Conservation (phyloP, 1,284 basidiomycete genomes). For the Amylostereum chailletii region DNA sequence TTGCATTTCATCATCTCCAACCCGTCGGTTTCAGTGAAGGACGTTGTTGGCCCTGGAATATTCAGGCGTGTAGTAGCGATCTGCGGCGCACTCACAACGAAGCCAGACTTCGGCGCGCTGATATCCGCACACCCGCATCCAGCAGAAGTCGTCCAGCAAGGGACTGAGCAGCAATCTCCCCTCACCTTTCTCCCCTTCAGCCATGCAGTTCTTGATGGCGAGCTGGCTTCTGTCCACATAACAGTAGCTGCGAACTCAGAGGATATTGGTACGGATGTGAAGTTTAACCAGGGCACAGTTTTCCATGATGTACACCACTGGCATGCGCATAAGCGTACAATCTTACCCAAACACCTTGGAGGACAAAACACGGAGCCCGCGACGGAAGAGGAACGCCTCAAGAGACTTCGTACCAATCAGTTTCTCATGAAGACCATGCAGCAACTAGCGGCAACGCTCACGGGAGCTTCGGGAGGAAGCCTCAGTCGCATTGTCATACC, state of each 20-base stretch:
- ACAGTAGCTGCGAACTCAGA: slow-evolving; percentile 17
- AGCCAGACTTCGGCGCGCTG: neutral
- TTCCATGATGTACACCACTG: slow-evolving; percentile 51
- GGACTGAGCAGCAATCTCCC: too few species aligned
- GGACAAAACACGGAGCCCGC: slow-evolving; percentile 27
- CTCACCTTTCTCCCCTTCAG: slow-evolving; percentile 38
- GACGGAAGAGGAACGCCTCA: slow-evolving; percentile 27
- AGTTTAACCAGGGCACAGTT: slow-evolving; percentile 29
- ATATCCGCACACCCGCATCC: neutral
- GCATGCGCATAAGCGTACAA: slow-evolving; percentile 40
- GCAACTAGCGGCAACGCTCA: slow-evolving; percentile 51
- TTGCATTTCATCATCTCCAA: slow-evolving; percentile 26
- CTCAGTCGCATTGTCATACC: slow-evolving; percentile 47
- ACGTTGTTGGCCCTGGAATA: slow-evolving; percentile 24
- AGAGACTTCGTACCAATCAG: slow-evolving; percentile 37
- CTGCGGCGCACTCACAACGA: slow-evolving; percentile 13
- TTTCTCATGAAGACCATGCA: slow-evolving; percentile 48
- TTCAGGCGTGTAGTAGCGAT: slow-evolving; percentile 16
- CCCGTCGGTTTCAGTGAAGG: slow-evolving; percentile 12
- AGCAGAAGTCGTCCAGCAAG: neutral
- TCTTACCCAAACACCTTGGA: slow-evolving; percentile 48
- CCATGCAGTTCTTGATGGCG: slow-evolving; percentile 40
- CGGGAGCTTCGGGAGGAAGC: slow-evolving; percentile 46
- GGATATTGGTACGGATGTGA: slow-evolving; percentile 18
- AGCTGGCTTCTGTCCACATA: slow-evolving; percentile 30